Conservation (phyloP, 305 asterid species). For the Fraxinus paxiana region DNA sequence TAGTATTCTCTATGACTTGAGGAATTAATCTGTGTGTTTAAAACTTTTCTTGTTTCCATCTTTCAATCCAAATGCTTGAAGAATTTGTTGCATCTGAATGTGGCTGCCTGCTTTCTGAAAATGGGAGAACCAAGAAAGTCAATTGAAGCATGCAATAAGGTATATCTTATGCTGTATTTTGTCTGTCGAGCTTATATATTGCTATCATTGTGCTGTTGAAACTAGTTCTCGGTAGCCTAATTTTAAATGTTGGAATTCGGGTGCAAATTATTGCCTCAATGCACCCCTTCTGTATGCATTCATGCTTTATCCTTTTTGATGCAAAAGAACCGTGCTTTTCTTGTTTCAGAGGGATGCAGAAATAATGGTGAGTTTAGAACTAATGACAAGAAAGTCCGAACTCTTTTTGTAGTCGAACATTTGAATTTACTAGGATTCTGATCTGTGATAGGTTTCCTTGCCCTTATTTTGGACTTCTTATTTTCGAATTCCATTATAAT, state of each 20-base stretch:
- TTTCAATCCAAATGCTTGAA: slow-evolving; percentile 30
- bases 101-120: slow-evolving; percentile 94
- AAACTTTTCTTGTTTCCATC: not conserved
- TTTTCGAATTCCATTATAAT: not conserved
- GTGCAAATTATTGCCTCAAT: not conserved
- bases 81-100: slow-evolving; percentile 86
- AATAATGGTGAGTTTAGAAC: not conserved
- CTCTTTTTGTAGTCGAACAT: not conserved
- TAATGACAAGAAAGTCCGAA: not conserved
- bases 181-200: not conserved
- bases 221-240: not conserved
- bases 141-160: slow-evolving; percentile 90
- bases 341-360: not conserved
- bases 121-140: slow-evolving; percentile 80
- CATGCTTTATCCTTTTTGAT: not conserved
- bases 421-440: not conserved
- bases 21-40: not conserved
- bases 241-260: not conserved
- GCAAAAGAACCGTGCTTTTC: not conserved
- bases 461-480: not conserved
- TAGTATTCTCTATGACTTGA: not conserved
- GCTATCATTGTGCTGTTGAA: not conserved
- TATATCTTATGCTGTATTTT: slow-evolving; percentile 13
- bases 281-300: not conserved
- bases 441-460: not conserved